Evolutionary conservation across 352 stramenopile species (phyloP).

Genomic region (Ophiocytium majus): DNA sequence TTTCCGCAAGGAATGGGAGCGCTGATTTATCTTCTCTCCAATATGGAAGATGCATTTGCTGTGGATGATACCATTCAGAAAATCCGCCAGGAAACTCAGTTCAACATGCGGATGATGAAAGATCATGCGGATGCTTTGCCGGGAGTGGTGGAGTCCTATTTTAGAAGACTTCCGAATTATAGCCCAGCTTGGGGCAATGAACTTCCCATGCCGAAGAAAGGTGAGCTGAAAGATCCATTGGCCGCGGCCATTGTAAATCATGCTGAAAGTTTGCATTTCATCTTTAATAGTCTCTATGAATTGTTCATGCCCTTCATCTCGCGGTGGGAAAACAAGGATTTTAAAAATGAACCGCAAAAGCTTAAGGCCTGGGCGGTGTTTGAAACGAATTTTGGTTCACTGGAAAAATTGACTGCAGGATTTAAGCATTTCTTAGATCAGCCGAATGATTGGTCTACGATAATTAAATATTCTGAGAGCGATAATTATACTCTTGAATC

Average conservation of each 20-base stretch:
- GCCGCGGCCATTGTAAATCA: background rate
- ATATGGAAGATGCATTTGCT: conserved; percentile 1
- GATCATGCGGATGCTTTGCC: background rate
- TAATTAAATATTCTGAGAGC: background rate
- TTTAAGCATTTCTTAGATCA: conserved; percentile 12
- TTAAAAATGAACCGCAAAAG: background rate
- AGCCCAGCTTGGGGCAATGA: background rate
- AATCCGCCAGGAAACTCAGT: background rate
- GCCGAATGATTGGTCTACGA: background rate
- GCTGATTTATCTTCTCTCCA: background rate
- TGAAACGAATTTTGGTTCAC: background rate
- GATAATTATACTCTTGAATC: background rate
- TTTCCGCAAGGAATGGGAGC: conserved; percentile 10
- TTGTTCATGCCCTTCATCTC: background rate
- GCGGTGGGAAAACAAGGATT: conserved; percentile 11
- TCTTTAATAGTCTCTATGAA: background rate
- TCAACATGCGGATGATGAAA: background rate
- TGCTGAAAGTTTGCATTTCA: background rate
- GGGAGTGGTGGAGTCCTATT: background rate
- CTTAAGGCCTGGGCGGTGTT: conserved; percentile 15
- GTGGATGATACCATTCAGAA: conserved; percentile 3
- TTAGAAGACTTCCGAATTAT: conserved; percentile 11
- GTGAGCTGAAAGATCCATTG: conserved; percentile 10
- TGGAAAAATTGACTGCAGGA: background rate
- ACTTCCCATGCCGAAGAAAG: conserved; percentile 5